These are phyloP conservation scores for Tricholoma saponaceum DNA, from an alignment of 768 basidiomycete genomes.

Conservation along the genomic window DNA sequence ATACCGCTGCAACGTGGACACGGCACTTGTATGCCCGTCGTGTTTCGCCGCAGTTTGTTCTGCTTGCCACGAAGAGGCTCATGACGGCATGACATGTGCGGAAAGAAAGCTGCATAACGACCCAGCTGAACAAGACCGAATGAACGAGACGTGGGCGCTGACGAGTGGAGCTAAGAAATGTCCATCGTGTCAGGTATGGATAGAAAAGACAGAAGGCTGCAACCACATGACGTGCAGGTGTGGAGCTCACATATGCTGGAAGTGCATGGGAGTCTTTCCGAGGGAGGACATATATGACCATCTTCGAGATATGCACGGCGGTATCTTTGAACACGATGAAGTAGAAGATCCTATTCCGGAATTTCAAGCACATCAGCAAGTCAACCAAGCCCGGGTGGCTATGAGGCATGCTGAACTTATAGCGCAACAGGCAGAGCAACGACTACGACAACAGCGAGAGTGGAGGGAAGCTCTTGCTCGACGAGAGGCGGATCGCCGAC, in stretches of 20 bases:
- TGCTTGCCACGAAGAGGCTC: constrained; percentile 43
- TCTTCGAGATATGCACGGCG: constrained; percentile 2
- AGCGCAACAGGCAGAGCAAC: not conserved
- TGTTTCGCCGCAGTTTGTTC: constrained; percentile 48
- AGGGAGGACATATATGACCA: constrained; percentile 7
- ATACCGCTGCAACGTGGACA: constrained; percentile 37
- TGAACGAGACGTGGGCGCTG: constrained; percentile 36
- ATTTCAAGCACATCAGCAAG: not conserved
- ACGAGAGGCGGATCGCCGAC: not conserved
- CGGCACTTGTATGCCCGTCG: constrained; percentile 46
- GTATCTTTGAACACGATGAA: not conserved
- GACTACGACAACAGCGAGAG: not conserved
- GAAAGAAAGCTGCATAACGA: constrained; percentile 30
- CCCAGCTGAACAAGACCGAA: constrained; percentile 36
- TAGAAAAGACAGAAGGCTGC: constrained; percentile 51
- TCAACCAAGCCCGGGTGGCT: not conserved
- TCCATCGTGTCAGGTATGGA: constrained; percentile 38
- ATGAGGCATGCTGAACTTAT: not conserved
- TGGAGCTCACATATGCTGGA: constrained; percentile 53
- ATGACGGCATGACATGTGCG: constrained; percentile 49
- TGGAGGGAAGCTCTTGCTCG: not conserved
- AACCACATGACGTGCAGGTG: constrained; percentile 53
- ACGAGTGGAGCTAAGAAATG: constrained; percentile 40
- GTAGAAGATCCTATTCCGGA: not conserved
- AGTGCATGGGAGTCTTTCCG: constrained; percentile 41